Percentiles rank a stretch among this genome's conserved stretches.
phyloP scores from a whole-genome alignment of 805 yeast genomes.

The Grigorovia transvaalensis region DNA sequence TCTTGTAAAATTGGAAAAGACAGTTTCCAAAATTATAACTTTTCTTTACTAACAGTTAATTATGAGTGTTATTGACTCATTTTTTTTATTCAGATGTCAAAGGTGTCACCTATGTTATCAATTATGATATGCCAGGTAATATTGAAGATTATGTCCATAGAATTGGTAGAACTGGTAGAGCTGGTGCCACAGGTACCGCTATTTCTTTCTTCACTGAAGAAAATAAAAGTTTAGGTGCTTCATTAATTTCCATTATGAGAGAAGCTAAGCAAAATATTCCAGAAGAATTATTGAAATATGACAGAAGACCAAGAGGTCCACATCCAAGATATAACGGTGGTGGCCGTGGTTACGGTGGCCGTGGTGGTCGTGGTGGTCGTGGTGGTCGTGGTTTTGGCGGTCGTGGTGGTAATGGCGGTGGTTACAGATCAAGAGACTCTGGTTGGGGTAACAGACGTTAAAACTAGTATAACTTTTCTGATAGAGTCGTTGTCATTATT shows the following conservation, averaged over 20 bases:
- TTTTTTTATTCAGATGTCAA: slow-evolving; percentile 62
- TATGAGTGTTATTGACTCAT: no score
- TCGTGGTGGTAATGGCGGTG: slow-evolving; percentile 32
- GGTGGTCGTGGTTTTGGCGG: slow-evolving; percentile 35
- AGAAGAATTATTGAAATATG: slow-evolving; percentile 64
- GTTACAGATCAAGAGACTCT: slow-evolving; percentile 17
- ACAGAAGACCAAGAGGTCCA: slow-evolving; percentile 57
- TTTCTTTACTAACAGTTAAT: slow-evolving; percentile 5
- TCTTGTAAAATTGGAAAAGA: background rate
- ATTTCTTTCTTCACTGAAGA: slow-evolving; percentile 85
- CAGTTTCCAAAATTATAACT: no score
- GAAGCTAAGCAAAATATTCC: slow-evolving; percentile 94
- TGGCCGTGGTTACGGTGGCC: slow-evolving; percentile 38
- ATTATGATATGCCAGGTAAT: slow-evolving; percentile 96
- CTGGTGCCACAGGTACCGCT: slow-evolving; percentile 93
- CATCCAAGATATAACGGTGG: slow-evolving; percentile 51
- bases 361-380: slow-evolving; percentile 39
- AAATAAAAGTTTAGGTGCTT: slow-evolving; percentile 81
- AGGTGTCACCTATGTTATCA: slow-evolving; percentile 88
- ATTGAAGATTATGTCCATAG: slow-evolving; percentile 98
- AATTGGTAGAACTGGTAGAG: slow-evolving; percentile 99
- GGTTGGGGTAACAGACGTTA: slow-evolving; percentile 17
- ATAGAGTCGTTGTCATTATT: no score
- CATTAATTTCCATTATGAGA: slow-evolving; percentile 76
- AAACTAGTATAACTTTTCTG: background rate